Evolutionary conservation across 768 basidiomycete genomes (phyloP).

Genomic region (Agrocybe praecox): DNA sequence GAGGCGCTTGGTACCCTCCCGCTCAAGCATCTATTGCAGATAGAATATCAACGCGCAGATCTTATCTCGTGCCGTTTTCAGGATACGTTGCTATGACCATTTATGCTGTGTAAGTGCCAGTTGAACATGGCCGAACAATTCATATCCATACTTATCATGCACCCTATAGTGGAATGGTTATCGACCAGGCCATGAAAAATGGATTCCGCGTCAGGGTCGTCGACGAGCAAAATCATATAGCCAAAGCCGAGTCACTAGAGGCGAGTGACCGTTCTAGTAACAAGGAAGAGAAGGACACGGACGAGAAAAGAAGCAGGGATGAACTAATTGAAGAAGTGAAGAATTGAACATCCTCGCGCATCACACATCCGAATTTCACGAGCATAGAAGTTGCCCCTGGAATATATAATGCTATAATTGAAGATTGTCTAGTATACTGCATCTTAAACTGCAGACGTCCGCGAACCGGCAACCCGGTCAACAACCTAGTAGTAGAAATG

Average conservation of each 20-base stretch:
- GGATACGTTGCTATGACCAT: slow-evolving; percentile 61
- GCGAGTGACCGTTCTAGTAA: slow-evolving; percentile 7
- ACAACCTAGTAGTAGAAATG: slow-evolving; percentile 51
- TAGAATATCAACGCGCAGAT: slow-evolving; percentile 46
- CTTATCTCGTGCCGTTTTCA: slow-evolving; percentile 62
- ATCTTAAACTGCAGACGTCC: slow-evolving; percentile 67
- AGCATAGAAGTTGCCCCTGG: neutral
- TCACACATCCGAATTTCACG: neutral
- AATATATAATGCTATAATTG: slow-evolving; percentile 18
- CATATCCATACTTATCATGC: slow-evolving; percentile 4
- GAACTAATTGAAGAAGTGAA: slow-evolving; percentile 6
- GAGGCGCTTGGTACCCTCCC: slow-evolving; percentile 71
- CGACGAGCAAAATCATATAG: slow-evolving; percentile 35
- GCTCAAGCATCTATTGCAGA: slow-evolving; percentile 62
- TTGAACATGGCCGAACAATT: neutral
- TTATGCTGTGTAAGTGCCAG: slow-evolving; percentile 54
- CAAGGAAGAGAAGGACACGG: neutral
- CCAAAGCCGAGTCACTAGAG: slow-evolving; percentile 2
- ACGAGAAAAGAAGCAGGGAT: slow-evolving; percentile 8
- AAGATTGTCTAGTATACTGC: slow-evolving; percentile 12
- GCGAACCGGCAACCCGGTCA: slow-evolving; percentile 80
- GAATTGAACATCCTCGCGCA: neutral
- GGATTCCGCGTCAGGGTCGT: slow-evolving; percentile 54
- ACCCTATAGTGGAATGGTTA: slow-evolving; percentile 47
- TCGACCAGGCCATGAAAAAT: slow-evolving; percentile 48